Evolutionary conservation across 441 rosid species (phyloP), one percentile per base, ranked within the genome.

Genomic region (Cnidoscolus chayamansa): DNA sequence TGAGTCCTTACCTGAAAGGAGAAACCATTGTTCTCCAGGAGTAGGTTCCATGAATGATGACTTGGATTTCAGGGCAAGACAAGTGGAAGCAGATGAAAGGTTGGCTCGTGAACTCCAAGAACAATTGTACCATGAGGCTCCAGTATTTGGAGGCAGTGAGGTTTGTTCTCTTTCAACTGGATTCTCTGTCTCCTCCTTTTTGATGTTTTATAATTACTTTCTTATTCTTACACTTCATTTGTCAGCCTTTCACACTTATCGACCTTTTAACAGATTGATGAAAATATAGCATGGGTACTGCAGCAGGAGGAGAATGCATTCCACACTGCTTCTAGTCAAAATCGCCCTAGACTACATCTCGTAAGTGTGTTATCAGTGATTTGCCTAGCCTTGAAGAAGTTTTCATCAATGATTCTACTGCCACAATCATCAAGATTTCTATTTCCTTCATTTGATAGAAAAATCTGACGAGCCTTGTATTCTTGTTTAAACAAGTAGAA

Each of bases 61-160:
- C 32, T 84, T 78, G 57, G 86, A 86, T 80, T 80, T 81, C 69
- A 88, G 82, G 80, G 84, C 83, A 68, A 86, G 87, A 77, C 99
- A 94, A 80, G 72, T 92, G 25, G 96, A 89, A 82, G 98, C 91
- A 25, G 99, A 94, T 86, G 98, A 89, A 85, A 80, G 74, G 32
- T 72, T 94, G 81, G 99, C 99, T 66, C 92, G 86, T 79, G 93
- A 86, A 81, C 88, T 94, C 77, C 99, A 92, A 86, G 96, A 92
- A 81, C 87, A 88, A 79, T 67, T 94, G 51, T 92, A 87, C 77
- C 82, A 83, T 58, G 96, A 88, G 79, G 59, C 74, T 0, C 79
- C 83, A 8, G 12, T 80, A 72, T 63, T 72, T 62, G 84, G 79
- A 49, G 63, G 63, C 64, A 82, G 70, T 32, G 90, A 84, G 90